phyloP scores from a whole-genome alignment of 192 early-diverging fungal species.

The Backusella macrospora region DNA sequence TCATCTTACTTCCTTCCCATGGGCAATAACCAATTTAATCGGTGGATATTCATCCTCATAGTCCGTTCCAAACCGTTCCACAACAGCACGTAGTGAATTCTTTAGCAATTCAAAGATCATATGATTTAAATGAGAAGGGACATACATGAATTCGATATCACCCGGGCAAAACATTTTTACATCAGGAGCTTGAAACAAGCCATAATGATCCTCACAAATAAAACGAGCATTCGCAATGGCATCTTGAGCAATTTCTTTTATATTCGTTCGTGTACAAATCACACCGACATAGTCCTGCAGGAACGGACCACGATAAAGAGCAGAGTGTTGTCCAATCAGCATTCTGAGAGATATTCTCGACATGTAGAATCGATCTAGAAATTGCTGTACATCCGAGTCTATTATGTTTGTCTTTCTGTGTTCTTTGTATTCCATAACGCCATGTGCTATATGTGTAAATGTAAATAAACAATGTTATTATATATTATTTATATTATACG shows the following conservation, averaged over 20 bases:
- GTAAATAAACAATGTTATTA: neutral
- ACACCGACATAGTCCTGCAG: slow-evolving; percentile 85
- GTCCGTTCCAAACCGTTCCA: slow-evolving; percentile 87
- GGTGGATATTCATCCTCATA: slow-evolving; percentile 82
- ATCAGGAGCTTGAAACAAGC: slow-evolving; percentile 77
- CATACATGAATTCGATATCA: slow-evolving; percentile 93
- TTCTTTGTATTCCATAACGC: slow-evolving; percentile 89
- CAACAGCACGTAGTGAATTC: slow-evolving; percentile 92
- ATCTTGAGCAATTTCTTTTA: slow-evolving; percentile 80
- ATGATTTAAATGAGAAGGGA: slow-evolving; percentile 93
- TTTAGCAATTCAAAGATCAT: slow-evolving; percentile 98
- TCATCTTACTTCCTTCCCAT: slow-evolving; percentile 66
- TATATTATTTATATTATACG: slow-evolving; percentile 11
- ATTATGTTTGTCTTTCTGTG: slow-evolving; percentile 46
- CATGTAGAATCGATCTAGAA: slow-evolving; percentile 95
- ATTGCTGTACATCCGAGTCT: slow-evolving; percentile 82
- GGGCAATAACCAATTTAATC: slow-evolving; percentile 88
- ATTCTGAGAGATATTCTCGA: slow-evolving; percentile 95
- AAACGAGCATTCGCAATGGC: slow-evolving; percentile 90
- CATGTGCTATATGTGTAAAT: slow-evolving; percentile 91
- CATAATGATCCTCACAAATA: slow-evolving; percentile 90
- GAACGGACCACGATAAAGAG: slow-evolving; percentile 63
- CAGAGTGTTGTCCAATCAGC: slow-evolving; percentile 86
- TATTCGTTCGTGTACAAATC: slow-evolving; percentile 86
- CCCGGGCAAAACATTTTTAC: slow-evolving; percentile 72